These are phyloP conservation scores for Globisporangium cylindrosporum DNA, from an alignment of 352 stramenopile species.

Conservation along the genomic window DNA sequence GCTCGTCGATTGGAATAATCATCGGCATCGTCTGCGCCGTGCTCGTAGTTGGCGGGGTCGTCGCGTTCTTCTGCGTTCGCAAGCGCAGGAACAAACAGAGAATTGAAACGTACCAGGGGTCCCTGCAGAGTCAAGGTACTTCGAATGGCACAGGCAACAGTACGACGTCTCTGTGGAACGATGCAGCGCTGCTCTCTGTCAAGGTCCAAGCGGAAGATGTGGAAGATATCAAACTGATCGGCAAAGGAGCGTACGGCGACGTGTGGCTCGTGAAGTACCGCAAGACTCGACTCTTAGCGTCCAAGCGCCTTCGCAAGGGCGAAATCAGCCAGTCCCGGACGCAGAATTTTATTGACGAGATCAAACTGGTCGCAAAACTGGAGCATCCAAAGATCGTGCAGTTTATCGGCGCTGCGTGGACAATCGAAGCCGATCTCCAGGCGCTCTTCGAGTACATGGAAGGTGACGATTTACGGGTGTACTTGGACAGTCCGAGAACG, in stretches of 20 bases:
- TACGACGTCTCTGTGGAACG: neutral
- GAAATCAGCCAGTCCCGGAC: neutral
- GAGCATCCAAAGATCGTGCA: constrained; percentile 9
- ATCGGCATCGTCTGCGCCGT: neutral
- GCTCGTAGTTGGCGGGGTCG: neutral
- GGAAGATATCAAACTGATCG: constrained; percentile 8
- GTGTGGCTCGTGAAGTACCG: constrained; percentile 18
- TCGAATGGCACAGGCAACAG: neutral
- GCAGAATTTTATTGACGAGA: constrained; percentile 8
- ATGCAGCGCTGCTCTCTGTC: constrained; percentile 24
- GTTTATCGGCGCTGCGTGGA: constrained; percentile 13
- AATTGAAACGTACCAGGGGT: neutral
- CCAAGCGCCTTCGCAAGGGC: constrained; percentile 6
- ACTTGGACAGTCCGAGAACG: neutral
- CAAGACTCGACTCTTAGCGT: constrained; percentile 4
- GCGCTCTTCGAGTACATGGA: constrained; percentile 17
- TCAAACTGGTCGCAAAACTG: constrained; percentile 12
- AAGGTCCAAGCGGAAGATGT: constrained; percentile 19
- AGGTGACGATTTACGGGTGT: neutral
- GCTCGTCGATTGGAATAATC: neutral
- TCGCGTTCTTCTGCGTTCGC: neutral
- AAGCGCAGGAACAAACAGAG: neutral
- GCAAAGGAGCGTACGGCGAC: constrained; percentile 2
- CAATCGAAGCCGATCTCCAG: constrained; percentile 3
- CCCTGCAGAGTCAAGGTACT: neutral